Percentiles rank a stretch among this genome's conserved stretches.
Conservation (phyloP, 768 basidiomycete genomes). For the Nevesoporus exiguus region DNA sequence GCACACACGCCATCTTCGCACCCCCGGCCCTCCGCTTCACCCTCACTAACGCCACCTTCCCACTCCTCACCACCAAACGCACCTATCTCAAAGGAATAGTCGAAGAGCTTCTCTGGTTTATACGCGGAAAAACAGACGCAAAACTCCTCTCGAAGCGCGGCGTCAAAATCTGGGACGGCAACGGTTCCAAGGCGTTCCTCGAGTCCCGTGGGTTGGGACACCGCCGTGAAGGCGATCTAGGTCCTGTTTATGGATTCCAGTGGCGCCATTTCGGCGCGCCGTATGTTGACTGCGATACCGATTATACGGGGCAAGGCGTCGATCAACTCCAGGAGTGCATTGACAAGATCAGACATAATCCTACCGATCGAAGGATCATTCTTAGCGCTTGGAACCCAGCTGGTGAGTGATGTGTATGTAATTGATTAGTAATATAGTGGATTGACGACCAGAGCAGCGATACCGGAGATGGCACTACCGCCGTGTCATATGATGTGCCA, state of each 20-base stretch:
- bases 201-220: slow-evolving; percentile 81
- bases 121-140: slow-evolving; percentile 81
- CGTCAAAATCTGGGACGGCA: slow-evolving; percentile 97
- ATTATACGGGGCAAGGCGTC: slow-evolving; percentile 81
- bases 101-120: slow-evolving; percentile 95
- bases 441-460: slow-evolving; percentile 51
- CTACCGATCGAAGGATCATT: slow-evolving; percentile 91
- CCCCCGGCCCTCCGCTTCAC: slow-evolving; percentile 90
- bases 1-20: slow-evolving; percentile 89
- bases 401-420: slow-evolving; percentile 46
- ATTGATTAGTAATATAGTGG: not conserved
- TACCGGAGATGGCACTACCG: slow-evolving; percentile 92
- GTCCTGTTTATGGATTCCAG: slow-evolving; percentile 96
- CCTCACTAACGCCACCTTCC: slow-evolving; percentile 68
- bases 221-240: slow-evolving; percentile 86
- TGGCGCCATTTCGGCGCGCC: slow-evolving; percentile 94
- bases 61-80: slow-evolving; percentile 92
- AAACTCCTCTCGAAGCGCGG: slow-evolving; percentile 72
- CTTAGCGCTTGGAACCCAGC: slow-evolving; percentile 98
- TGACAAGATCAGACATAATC: slow-evolving; percentile 86
- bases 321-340: slow-evolving; percentile 92
- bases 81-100: slow-evolving; percentile 89
- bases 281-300: slow-evolving; percentile 68
- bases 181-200: slow-evolving; percentile 84
- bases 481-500: slow-evolving; percentile 99